A percentile compares a stretch with the other conserved stretches of the same genome.
phyloP scores from a whole-genome alignment of 2,329 filamentous ascomycete species.

The Cryoendolithus antarcticus region DNA sequence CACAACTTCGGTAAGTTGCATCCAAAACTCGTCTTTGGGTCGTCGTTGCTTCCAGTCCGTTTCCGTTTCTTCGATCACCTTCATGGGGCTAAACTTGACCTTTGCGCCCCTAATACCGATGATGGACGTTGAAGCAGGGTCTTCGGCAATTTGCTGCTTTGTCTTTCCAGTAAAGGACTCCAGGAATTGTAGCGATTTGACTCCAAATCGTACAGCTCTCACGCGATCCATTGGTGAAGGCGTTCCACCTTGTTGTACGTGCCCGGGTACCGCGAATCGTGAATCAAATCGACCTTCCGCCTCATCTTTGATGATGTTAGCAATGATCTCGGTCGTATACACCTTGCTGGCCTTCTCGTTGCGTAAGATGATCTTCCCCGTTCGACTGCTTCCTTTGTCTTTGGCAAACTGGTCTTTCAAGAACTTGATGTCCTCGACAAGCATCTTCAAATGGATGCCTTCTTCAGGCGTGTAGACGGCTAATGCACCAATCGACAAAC shows the following conservation, averaged over 20 bases:
- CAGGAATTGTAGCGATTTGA: constrained; percentile 87
- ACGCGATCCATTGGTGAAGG: constrained; percentile 95
- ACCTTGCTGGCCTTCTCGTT: constrained; percentile 88
- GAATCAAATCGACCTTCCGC: constrained; percentile 86
- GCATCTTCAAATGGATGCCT: constrained; percentile 85
- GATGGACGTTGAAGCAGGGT: constrained; percentile 63
- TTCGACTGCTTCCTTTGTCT: constrained; percentile 78
- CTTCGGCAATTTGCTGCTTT: constrained; percentile 55
- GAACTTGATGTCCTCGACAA: constrained; percentile 79
- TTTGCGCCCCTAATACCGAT: constrained; percentile 88
- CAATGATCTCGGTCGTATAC: constrained; percentile 86
- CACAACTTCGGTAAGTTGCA: constrained; percentile 64
- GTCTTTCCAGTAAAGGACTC: constrained; percentile 61
- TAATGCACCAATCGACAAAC: constrained; percentile 78
- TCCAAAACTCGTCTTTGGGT: constrained; percentile 77
- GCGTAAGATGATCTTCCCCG: constrained; percentile 87
- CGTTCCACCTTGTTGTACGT: constrained; percentile 87
- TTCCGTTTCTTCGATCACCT: constrained; percentile 65
- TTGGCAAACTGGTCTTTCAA: constrained; percentile 73
- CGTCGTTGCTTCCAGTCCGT: constrained; percentile 90
- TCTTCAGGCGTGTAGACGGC: constrained; percentile 97
- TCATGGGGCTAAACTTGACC: constrained; percentile 77
- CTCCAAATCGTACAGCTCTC: constrained; percentile 78
- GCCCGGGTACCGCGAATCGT: constrained; percentile 79
- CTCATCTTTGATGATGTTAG: constrained; percentile 90